phyloP scores from a whole-genome alignment of 352 stramenopile genomes.

The Phytophthora cajani region DNA sequence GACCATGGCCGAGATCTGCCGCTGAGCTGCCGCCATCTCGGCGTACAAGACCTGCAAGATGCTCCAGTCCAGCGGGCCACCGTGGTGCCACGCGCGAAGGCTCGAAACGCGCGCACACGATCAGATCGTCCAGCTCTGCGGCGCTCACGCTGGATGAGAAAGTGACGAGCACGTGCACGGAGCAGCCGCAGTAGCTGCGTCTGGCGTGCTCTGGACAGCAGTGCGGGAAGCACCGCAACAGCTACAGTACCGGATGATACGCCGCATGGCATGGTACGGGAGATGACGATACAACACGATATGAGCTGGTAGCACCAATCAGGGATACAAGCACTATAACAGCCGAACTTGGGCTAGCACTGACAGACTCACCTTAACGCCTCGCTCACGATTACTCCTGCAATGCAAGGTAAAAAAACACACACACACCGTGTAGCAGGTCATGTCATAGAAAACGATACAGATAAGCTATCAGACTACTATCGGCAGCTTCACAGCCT shows the following conservation, averaged over 20 bases:
- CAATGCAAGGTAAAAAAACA: not conserved
- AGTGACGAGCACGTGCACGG: slow-evolving; percentile 36
- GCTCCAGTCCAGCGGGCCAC: not conserved
- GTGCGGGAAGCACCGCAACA: slow-evolving; percentile 45
- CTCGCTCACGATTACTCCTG: slow-evolving; percentile 19
- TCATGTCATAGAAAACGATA: no score
- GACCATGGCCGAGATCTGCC: no score
- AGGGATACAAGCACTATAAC: not conserved
- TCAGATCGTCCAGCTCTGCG: slow-evolving; percentile 9
- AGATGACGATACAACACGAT: not conserved
- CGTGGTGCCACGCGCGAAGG: slow-evolving; percentile 10
- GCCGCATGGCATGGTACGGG: no score
- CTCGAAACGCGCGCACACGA: slow-evolving; percentile 41
- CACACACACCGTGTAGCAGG: no score
- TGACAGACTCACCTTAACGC: slow-evolving; percentile 14
- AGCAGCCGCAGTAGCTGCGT: slow-evolving; percentile 46
- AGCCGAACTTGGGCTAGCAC: not conserved
- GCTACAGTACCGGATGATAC: not conserved
- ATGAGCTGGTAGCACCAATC: not conserved
- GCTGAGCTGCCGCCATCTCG: not conserved
- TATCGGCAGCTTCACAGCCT: no score
- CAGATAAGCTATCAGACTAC: no score
- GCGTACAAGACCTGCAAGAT: not conserved
- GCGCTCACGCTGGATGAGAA: slow-evolving; percentile 10
- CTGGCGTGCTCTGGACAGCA: slow-evolving; percentile 32